Conservation (phyloP, 345 rosid species). For the Aquilaria sinensis region DNA sequence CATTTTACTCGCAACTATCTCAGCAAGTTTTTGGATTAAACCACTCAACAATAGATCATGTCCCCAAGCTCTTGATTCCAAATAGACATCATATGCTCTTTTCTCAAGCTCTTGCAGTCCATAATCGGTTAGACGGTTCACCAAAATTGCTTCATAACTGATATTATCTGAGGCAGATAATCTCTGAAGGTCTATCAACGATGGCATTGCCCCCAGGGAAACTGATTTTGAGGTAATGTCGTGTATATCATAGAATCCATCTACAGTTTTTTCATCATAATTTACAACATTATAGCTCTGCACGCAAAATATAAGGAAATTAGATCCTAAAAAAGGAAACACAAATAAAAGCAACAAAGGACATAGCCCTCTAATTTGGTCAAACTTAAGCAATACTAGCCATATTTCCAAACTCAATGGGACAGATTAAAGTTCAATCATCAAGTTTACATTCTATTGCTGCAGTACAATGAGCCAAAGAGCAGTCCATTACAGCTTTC, state of each 20-base stretch:
- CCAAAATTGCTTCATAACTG: conserved; percentile 73
- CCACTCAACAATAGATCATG: conserved; percentile 39
- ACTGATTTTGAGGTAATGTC: conserved; percentile 54
- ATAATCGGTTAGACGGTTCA: conserved; percentile 68
- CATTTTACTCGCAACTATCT: conserved; percentile 81
- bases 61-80: conserved; percentile 38
- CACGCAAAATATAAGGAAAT: conserved; percentile 9
- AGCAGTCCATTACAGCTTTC: too few species aligned
- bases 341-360: background rate
- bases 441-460: too few species aligned
- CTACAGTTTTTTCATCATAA: conserved; percentile 70
- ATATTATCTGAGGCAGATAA: conserved; percentile 53
- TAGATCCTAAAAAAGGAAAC: background rate
- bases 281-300: conserved; percentile 85
- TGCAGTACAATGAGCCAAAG: too few species aligned
- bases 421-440: too few species aligned
- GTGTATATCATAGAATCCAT: conserved; percentile 89
- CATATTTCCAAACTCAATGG: too few species aligned
- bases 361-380: too few species aligned
- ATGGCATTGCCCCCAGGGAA: conserved; percentile 74
- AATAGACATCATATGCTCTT: conserved; percentile 35
- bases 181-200: conserved; percentile 75
- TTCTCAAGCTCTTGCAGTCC: conserved; percentile 73
- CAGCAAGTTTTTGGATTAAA: conserved; percentile 85
- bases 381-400: too few species aligned